These are phyloP conservation scores for Eucalyptus lansdowneana DNA, from an alignment of 345 rosid species.

Conservation along the genomic window DNA sequence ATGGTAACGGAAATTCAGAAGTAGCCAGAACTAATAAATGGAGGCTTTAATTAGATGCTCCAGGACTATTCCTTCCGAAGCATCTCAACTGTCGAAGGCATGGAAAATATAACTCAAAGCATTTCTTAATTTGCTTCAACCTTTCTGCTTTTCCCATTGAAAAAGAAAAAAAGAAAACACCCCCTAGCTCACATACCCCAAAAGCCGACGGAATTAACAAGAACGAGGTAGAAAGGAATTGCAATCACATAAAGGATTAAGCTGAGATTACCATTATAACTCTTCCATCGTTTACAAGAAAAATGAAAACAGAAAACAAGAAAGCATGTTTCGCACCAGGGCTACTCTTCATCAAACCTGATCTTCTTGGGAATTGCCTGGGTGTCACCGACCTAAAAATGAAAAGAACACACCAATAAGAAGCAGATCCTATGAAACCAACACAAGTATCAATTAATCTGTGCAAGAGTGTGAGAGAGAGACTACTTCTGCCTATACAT, in stretches of 20 bases:
- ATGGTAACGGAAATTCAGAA: background rate
- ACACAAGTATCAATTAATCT: background rate
- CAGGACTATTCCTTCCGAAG: background rate
- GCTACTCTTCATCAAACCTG: conserved; percentile 43
- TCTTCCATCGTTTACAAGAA: background rate
- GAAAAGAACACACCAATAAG: background rate
- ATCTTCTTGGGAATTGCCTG: conserved; percentile 62
- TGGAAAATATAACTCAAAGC: background rate
- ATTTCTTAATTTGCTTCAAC: background rate
- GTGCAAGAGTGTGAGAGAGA: background rate
- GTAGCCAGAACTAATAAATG: background rate
- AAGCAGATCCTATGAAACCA: background rate
- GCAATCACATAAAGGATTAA: background rate
- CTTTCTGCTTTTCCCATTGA: background rate
- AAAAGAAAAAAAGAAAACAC: background rate
- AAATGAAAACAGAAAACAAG: background rate
- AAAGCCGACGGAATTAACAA: background rate
- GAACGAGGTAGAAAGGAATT: background rate
- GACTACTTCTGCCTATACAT: background rate
- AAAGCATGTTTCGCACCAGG: background rate
- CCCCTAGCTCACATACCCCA: background rate
- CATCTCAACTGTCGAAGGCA: background rate
- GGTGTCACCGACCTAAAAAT: conserved; percentile 49
- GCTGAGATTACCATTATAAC: background rate
- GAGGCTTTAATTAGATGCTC: background rate